Base-by-base conservation (phyloP, 257 asterid genomes). In the Linderniella brevidens region DNA sequence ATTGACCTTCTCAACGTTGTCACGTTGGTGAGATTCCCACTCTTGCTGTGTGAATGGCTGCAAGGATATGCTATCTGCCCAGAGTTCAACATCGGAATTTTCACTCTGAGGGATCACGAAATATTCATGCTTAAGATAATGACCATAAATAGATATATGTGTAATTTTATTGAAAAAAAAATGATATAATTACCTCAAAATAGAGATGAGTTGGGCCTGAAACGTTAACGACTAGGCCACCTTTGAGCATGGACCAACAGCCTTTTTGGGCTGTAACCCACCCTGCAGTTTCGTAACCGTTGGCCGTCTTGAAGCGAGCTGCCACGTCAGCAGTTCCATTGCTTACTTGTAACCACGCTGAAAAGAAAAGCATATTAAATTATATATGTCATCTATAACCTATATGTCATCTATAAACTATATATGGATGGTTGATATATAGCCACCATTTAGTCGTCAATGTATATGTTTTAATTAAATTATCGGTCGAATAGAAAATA, bases 211-310 rank as follows among this genome's bases (percentile, higher is more conserved):
- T 44, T 6, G 46, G 35, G 56, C 46, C 45, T 10, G 56, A 51
- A 13, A 6, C 35, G 5, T 14, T 15, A 15, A 51, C 46, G 7
- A 37, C 35, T 1, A 36, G 3, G 32, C 56, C 56, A 1, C 56
- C 56, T 32, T 51, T 51, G 5, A 51, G 45, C 56, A 51, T 36
- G 1, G 56, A 37, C 56, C 56, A 51, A 37, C 56, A 51, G 10
- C 46, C 56, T 14, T 51, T 15, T 17, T 17, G 41, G 25, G 56
- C 56, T 14, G 17, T 12, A 1, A 51, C 56, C 56, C 46, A 36
- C 1, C 56, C 56, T 3, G 56, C 56, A 0, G 35, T 50, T 35
- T 8, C 17, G 5, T 9, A 10, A 19, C 20, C 19, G 7, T 41
- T 41, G 17, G 11, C 14, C 3, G 43, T 50, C 17, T 50, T 13